Evolutionary conservation across 148 eudicot species (phyloP).

Genomic region (Pharnaceum exiguum): DNA sequence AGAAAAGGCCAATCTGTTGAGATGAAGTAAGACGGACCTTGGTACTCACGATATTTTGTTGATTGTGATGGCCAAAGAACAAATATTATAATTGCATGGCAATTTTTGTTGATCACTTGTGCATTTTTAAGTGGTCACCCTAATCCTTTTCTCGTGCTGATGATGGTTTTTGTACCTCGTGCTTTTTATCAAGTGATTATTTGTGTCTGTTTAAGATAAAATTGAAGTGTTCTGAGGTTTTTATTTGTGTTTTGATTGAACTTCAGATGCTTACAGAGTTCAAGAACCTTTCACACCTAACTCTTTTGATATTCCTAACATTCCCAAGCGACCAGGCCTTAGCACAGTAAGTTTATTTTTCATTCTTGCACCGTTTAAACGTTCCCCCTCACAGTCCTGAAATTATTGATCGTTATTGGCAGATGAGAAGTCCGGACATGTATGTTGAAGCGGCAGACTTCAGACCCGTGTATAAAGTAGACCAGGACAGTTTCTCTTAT

Average conservation of each 20-base stretch:
- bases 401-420: conserved; percentile 3
- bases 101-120: too few relatives aligned
- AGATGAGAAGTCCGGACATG: conserved; percentile 25
- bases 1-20: too few relatives aligned
- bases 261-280: conserved; percentile 34
- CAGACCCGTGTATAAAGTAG: conserved; percentile 24
- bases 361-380: neutral
- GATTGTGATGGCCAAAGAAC: too few relatives aligned
- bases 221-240: conserved; percentile 3
- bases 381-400: neutral
- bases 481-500: conserved; percentile 15
- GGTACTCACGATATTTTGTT: too few relatives aligned
- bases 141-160: too few relatives aligned
- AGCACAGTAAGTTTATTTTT: conserved; percentile 35
- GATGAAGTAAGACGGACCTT: too few relatives aligned
- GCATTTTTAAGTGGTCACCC: too few relatives aligned
- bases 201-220: conserved; percentile 4
- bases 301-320: conserved; percentile 34
- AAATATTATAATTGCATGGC: too few relatives aligned
- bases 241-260: conserved; percentile 4
- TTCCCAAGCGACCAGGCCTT: conserved; percentile 29
- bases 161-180: too few relatives aligned
- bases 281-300: conserved; percentile 24
- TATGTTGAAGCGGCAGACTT: conserved; percentile 21
- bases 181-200: neutral